Conservation (phyloP, 108 stramenopile species). For the Nitzschia sp. region DNA sequence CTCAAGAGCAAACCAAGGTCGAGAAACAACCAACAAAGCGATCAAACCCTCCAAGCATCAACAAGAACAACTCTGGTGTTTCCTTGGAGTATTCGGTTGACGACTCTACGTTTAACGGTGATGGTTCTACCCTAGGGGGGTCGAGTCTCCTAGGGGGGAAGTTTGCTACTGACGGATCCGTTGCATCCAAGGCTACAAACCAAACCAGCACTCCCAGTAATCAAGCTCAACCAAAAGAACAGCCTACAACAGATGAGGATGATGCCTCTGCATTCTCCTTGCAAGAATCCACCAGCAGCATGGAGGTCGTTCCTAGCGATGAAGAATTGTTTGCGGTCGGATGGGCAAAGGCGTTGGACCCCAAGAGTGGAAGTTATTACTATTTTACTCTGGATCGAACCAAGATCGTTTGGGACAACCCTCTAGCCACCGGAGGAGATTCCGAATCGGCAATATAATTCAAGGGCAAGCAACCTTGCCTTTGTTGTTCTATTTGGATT, state of each 20-base stretch:
- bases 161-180: slow-evolving; percentile 20
- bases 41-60: slow-evolving; percentile 7
- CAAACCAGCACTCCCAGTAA: background rate
- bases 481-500: background rate
- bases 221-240: slow-evolving; percentile 3
- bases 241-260: background rate
- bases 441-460: background rate
- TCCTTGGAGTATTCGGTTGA: slow-evolving; percentile 70
- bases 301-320: slow-evolving; percentile 66
- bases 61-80: slow-evolving; percentile 32
- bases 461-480: background rate
- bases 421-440: slow-evolving; percentile 34
- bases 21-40: background rate
- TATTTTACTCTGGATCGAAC: slow-evolving; percentile 85
- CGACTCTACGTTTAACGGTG: slow-evolving; percentile 32
- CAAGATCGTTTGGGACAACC: slow-evolving; percentile 84
- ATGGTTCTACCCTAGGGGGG: slow-evolving; percentile 38
- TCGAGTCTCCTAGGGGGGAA: slow-evolving; percentile 45
- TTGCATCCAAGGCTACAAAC: slow-evolving; percentile 13
- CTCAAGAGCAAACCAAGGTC: slow-evolving; percentile 4
- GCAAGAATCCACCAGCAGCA: slow-evolving; percentile 34
- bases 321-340: slow-evolving; percentile 80
- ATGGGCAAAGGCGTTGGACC: slow-evolving; percentile 87
- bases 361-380: slow-evolving; percentile 78
- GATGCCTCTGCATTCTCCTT: slow-evolving; percentile 22